These are phyloP conservation scores for Guyanaporus albipodus DNA, from an alignment of 768 basidiomycete genomes.

Conservation along the genomic window DNA sequence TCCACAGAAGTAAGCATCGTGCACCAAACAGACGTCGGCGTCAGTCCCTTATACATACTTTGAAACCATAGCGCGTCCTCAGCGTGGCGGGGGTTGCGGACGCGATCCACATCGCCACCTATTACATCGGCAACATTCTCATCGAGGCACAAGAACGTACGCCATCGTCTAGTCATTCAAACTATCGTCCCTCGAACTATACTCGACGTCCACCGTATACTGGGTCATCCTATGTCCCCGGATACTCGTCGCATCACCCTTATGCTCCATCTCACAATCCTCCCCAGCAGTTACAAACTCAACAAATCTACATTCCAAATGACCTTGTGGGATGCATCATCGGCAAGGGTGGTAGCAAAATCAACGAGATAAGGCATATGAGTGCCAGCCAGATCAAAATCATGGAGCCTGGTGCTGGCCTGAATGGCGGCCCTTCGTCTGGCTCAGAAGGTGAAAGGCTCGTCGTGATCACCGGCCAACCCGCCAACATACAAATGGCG, in stretches of 20 bases:
- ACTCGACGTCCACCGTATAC: constrained; percentile 44
- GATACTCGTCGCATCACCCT: constrained; percentile 46
- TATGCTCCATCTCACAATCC: constrained; percentile 54
- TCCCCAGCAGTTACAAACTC: constrained; percentile 81
- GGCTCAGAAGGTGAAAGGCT: constrained; percentile 85
- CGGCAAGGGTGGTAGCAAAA: constrained; percentile 96
- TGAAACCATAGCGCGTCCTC: constrained; percentile 72
- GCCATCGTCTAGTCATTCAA: constrained; percentile 56
- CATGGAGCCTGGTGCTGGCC: constrained; percentile 90
- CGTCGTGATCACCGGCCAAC: constrained; percentile 96
- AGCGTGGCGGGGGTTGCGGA: constrained; percentile 98
- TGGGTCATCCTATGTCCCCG: constrained; percentile 70
- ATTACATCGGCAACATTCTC: constrained; percentile 98
- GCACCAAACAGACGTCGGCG: not conserved
- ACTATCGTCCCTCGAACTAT: constrained; percentile 63
- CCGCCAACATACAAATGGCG: constrained; percentile 93
- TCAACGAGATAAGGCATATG: constrained; percentile 96
- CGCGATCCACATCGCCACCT: constrained; percentile 98
- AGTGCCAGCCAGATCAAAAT: constrained; percentile 97
- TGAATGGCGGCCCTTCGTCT: constrained; percentile 66
- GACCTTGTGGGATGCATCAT: constrained; percentile 97
- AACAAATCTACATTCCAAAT: constrained; percentile 98
- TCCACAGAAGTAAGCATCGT: constrained; percentile 83
- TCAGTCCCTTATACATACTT: constrained; percentile 12
- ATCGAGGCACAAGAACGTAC: constrained; percentile 87